These are phyloP conservation scores for Yarrowia keelungensis DNA, from an alignment of 805 yeast genomes.

Conservation along the genomic window DNA sequence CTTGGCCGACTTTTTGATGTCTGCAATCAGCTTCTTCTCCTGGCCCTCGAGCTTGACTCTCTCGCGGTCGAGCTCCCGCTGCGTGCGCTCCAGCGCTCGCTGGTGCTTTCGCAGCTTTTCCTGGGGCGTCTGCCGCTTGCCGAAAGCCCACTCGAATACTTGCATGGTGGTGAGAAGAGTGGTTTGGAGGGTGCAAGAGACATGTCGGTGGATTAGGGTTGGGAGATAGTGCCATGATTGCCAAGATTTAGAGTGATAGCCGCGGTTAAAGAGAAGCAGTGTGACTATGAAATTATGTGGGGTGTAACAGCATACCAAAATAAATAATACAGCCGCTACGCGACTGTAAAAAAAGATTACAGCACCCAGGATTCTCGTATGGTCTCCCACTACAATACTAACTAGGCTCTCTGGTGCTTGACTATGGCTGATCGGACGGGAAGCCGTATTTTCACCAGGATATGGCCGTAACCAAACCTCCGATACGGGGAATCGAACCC, in stretches of 20 bases:
- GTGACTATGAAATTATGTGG: no score
- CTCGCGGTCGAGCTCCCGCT: slow-evolving; percentile 90
- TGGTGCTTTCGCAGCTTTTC: slow-evolving; percentile 95
- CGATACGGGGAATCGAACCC: slow-evolving; percentile 39
- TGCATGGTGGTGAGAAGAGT: slow-evolving; percentile 28
- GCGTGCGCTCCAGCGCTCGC: slow-evolving; percentile 92
- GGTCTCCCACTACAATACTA: slow-evolving; percentile 39
- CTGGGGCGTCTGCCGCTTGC: slow-evolving; percentile 91
- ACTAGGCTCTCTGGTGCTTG: slow-evolving; percentile 39
- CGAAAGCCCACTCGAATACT: slow-evolving; percentile 88
- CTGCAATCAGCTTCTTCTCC: slow-evolving; percentile 84
- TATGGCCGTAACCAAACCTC: slow-evolving; percentile 38
- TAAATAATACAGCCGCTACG: background rate
- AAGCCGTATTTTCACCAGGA: slow-evolving; percentile 39
- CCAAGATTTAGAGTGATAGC: background rate
- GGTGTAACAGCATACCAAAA: background rate
- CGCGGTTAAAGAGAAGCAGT: background rate
- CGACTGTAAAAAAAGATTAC: slow-evolving; percentile 15
- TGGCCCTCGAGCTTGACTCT: slow-evolving; percentile 84
- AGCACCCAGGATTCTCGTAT: slow-evolving; percentile 39
- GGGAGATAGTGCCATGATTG: slow-evolving; percentile 1
- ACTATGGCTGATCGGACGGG: slow-evolving; percentile 40
- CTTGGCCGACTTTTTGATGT: slow-evolving; percentile 91
- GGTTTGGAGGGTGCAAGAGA: background rate
- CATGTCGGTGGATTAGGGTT: slow-evolving; percentile 34